Conservation (phyloP, 306 rosid genomes). For the Erythrophleum fordii region DNA sequence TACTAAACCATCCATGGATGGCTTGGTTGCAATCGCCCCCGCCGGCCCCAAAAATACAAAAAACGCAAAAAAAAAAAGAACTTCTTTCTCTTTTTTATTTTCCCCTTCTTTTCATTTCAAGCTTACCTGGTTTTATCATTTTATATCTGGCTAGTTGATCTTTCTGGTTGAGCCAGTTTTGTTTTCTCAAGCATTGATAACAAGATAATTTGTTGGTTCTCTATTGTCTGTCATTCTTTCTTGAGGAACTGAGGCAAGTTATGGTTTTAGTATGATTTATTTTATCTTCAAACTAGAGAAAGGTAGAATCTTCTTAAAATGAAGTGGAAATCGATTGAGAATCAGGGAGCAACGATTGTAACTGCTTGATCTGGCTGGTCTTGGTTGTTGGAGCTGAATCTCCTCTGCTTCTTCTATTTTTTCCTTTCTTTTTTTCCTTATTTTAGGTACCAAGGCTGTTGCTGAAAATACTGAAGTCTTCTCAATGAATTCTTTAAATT, state of each 20-base stretch:
- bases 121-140: conserved; percentile 12
- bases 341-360: conserved; percentile 4
- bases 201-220: conserved; percentile 5
- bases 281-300: background rate
- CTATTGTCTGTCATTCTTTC: background rate
- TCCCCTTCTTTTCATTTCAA: background rate
- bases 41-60: background rate
- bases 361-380: conserved; percentile 11
- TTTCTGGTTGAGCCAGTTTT: background rate
- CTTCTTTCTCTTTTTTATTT: background rate
- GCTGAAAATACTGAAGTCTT: background rate
- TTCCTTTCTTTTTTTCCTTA: background rate
- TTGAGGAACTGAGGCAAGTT: conserved; percentile 8
- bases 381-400: conserved; percentile 24
- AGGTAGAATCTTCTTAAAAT: background rate
- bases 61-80: background rate
- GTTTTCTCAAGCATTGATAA: background rate
- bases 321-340: background rate
- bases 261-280: background rate
- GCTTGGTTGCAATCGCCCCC: background rate
- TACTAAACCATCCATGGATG: background rate
- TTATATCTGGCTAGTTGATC: background rate
- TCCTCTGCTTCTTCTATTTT: background rate
- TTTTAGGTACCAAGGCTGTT: conserved; percentile 12
- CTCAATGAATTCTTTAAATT: background rate